Evolutionary conservation across 495 filamentous ascomycete species (phyloP).

Genomic region (Penicillium coffeae): DNA sequence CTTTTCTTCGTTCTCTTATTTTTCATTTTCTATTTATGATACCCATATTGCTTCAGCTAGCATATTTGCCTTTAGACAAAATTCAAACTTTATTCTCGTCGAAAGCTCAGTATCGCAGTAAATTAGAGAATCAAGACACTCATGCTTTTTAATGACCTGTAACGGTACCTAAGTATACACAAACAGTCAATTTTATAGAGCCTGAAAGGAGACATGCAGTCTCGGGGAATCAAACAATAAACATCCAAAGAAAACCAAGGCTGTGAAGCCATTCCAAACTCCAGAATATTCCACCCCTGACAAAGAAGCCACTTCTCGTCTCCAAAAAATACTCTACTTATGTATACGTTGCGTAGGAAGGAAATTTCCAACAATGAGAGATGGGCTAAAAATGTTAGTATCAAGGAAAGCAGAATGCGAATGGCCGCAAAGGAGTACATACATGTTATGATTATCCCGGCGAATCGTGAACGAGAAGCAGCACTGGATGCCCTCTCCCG

Average conservation of each 20-base stretch:
- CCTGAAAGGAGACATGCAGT: slow-evolving; percentile 4
- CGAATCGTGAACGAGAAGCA: slow-evolving; percentile 97
- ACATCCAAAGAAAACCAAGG: not conserved
- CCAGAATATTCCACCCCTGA: not conserved
- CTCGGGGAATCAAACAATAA: slow-evolving; percentile 17
- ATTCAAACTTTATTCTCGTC: not conserved
- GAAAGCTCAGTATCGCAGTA: too few relatives aligned
- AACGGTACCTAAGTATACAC: too few relatives aligned
- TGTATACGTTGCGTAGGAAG: slow-evolving; percentile 54
- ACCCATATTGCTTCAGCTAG: slow-evolving; percentile 7
- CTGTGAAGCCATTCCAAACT: not conserved
- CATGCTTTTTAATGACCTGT: too few relatives aligned
- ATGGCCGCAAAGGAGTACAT: slow-evolving; percentile 50
- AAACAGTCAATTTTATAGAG: not conserved
- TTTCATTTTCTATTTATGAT: slow-evolving; percentile 7
- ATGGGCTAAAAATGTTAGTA: slow-evolving; percentile 58
- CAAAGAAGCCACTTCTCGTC: too few relatives aligned
- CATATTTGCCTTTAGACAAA: not conserved
- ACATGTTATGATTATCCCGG: slow-evolving; percentile 95
- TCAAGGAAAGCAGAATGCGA: too few relatives aligned
- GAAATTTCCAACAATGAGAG: slow-evolving; percentile 95
- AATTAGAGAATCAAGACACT: too few relatives aligned
- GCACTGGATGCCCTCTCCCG: slow-evolving; percentile 75
- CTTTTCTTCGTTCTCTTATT: slow-evolving; percentile 6
- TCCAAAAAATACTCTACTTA: slow-evolving; percentile 23